A percentile compares a stretch with the other conserved stretches of the same genome.
Conservation (phyloP, 2,329 filamentous ascomycete species). For the Dothistroma pini region DNA sequence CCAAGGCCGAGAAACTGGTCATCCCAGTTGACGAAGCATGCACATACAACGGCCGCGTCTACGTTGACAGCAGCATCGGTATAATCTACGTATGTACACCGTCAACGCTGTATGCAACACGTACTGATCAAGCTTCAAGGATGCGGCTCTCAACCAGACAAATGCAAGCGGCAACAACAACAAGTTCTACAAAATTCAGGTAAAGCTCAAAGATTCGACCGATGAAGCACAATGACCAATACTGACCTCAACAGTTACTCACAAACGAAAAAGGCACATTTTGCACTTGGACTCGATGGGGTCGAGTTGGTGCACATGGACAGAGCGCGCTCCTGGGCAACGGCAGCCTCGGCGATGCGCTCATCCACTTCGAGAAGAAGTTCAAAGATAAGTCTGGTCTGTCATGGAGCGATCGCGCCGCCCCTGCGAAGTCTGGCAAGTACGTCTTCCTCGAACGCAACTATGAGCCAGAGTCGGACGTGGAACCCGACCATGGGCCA, state of each 20-base stretch:
- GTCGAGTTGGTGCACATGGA: constrained; percentile 62
- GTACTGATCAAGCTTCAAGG: neutral
- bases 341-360: constrained; percentile 40
- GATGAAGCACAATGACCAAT: neutral
- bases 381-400: constrained; percentile 57
- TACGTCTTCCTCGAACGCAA: constrained; percentile 74
- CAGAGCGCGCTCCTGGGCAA: constrained; percentile 42
- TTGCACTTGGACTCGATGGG: constrained; percentile 69
- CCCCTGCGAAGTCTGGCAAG: constrained; percentile 57
- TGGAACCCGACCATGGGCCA: constrained; percentile 43
- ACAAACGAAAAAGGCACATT: constrained; percentile 65
- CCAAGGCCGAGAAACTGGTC: constrained; percentile 42
- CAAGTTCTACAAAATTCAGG: constrained; percentile 76
- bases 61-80: constrained; percentile 58
- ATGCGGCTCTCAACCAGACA: constrained; percentile 76
- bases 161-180: constrained; percentile 71
- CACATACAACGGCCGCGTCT: constrained; percentile 48
- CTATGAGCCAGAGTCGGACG: constrained; percentile 67
- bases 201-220: constrained; percentile 32
- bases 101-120: neutral
- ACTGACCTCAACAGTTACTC: constrained; percentile 63
- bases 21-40: constrained; percentile 49
- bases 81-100: constrained; percentile 58
- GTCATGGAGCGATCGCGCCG: constrained; percentile 48
- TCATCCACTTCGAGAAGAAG: constrained; percentile 50